phyloP scores from a whole-genome alignment of 129 eudicot species.

The Gnaphalium uliginosum region DNA sequence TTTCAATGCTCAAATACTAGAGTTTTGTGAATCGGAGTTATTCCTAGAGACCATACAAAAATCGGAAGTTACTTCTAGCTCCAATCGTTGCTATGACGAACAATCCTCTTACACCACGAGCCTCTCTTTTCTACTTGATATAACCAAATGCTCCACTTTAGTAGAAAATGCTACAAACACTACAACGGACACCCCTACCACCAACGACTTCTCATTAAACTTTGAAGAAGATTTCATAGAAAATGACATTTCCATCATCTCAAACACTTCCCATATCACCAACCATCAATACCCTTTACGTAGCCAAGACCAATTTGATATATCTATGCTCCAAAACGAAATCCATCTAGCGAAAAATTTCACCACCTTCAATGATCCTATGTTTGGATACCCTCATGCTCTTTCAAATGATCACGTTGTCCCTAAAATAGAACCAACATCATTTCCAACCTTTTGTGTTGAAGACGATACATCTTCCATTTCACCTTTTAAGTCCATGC shows the following conservation, averaged over 20 bases:
- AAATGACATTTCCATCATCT: constrained; percentile 58
- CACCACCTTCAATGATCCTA: constrained; percentile 10
- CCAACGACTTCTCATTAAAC: constrained; percentile 40
- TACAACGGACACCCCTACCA: neutral
- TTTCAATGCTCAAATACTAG: constrained; percentile 52
- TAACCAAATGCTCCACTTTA: constrained; percentile 18
- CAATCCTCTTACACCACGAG: constrained; percentile 43
- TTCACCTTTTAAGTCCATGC: constrained; percentile 43
- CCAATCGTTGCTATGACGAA: constrained; percentile 61
- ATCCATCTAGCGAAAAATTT: constrained; percentile 15
- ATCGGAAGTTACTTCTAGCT: constrained; percentile 68
- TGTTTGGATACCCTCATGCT: constrained; percentile 17
- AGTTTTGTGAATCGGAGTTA: constrained; percentile 62
- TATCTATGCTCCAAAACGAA: constrained; percentile 38
- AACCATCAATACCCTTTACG: constrained; percentile 30
- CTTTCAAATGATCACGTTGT: constrained; percentile 27
- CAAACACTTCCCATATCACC: constrained; percentile 40
- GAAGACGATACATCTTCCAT: constrained; percentile 50
- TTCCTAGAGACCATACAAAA: constrained; percentile 58
- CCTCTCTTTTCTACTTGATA: constrained; percentile 31
- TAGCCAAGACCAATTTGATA: constrained; percentile 47
- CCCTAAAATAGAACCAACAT: constrained; percentile 38
- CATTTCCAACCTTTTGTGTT: constrained; percentile 39
- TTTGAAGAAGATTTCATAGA: constrained; percentile 47
- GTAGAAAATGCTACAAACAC: neutral